These are phyloP conservation scores for Ophiostoma angusticollis DNA, from an alignment of 2,329 filamentous ascomycete species.

Conservation along the genomic window DNA sequence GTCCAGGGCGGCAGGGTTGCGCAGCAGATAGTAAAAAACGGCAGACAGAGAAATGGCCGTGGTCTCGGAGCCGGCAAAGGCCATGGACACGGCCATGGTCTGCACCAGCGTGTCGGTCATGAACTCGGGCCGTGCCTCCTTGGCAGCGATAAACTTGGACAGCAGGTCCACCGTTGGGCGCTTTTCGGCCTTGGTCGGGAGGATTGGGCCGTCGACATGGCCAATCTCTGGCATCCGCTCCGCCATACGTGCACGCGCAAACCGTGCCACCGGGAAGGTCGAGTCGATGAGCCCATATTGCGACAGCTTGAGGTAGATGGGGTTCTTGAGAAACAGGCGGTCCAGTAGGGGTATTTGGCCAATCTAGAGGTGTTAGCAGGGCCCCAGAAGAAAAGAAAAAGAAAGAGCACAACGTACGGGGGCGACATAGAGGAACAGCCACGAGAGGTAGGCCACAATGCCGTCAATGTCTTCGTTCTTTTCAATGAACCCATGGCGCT, in stretches of 20 bases:
- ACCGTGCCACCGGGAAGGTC: slow-evolving; percentile 60
- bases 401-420: slow-evolving; percentile 27
- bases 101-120: slow-evolving; percentile 59
- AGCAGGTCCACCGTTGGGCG: slow-evolving; percentile 46
- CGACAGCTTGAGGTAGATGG: slow-evolving; percentile 54
- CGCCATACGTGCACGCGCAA: slow-evolving; percentile 53
- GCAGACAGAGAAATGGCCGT: slow-evolving; percentile 61
- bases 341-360: slow-evolving; percentile 64
- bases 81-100: slow-evolving; percentile 60
- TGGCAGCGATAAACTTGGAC: slow-evolving; percentile 59
- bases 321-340: slow-evolving; percentile 59
- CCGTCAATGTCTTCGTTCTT: slow-evolving; percentile 62
- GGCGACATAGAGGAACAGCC: slow-evolving; percentile 57
- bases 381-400: not conserved
- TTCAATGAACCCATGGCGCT: slow-evolving; percentile 63
- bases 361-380: slow-evolving; percentile 29
- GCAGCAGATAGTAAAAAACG: slow-evolving; percentile 63
- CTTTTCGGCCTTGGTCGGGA: slow-evolving; percentile 26
- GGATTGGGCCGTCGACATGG: slow-evolving; percentile 22
- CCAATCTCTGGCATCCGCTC: slow-evolving; percentile 43
- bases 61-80: slow-evolving; percentile 64
- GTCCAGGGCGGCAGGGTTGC: slow-evolving; percentile 41
- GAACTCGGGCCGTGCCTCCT: slow-evolving; percentile 53
- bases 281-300: slow-evolving; percentile 54
- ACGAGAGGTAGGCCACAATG: slow-evolving; percentile 51